Conservation (phyloP, 805 yeast species). For the Cyberlindnera meyerae region DNA sequence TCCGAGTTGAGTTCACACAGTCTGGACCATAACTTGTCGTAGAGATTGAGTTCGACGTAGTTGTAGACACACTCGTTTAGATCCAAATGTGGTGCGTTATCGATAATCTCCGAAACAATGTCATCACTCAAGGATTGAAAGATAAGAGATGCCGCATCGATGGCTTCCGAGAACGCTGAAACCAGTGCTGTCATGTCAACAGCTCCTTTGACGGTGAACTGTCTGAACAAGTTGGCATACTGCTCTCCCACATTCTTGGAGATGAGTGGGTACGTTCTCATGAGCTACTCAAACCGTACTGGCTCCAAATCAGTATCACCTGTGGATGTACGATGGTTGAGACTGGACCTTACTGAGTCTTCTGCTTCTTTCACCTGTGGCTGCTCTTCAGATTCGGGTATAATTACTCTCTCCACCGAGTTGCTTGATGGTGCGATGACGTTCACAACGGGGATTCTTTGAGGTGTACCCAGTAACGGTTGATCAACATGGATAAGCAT, state of each 20-base stretch:
- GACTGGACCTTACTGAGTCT: not conserved
- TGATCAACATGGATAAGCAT: conserved; percentile 54
- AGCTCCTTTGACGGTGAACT: conserved; percentile 31
- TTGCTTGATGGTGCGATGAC: conserved; percentile 8
- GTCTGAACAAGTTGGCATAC: conserved; percentile 35
- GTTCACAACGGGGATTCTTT: conserved; percentile 5
- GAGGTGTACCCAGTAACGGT: conserved; percentile 43
- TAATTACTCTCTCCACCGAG: conserved; percentile 1
- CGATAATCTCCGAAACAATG: conserved; percentile 22
- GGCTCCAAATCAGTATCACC: not conserved
- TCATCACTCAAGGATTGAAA: conserved; percentile 25
- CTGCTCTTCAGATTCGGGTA: not conserved
- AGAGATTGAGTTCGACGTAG: conserved; percentile 67
- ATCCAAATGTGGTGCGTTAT: conserved; percentile 36
- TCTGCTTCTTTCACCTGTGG: not conserved
- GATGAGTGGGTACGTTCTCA: conserved; percentile 36
- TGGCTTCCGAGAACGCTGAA: conserved; percentile 25
- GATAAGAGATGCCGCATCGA: conserved; percentile 25
- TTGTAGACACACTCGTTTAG: conserved; percentile 53
- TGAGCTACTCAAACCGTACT: conserved; percentile 34
- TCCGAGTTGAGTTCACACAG: conserved; percentile 27
- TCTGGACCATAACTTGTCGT: conserved; percentile 60
- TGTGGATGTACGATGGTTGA: too few relatives aligned
- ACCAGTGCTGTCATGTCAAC: conserved; percentile 25
- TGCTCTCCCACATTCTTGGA: conserved; percentile 35